phyloP scores from a whole-genome alignment of 2,329 filamentous ascomycete species.

The Cercospora berteroae region DNA sequence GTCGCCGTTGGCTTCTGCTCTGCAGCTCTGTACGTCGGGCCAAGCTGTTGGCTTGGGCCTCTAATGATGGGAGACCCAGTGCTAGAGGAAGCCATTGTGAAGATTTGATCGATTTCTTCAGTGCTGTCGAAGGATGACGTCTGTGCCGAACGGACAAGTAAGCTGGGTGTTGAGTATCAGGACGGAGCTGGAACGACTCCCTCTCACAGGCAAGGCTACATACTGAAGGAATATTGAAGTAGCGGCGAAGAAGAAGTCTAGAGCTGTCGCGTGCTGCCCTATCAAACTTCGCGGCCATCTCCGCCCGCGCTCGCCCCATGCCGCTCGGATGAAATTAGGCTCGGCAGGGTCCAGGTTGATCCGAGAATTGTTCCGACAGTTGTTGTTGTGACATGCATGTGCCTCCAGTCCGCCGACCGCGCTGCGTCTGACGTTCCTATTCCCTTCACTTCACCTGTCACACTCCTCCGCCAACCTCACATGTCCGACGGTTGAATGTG shows the following conservation, averaged over 20 bases:
- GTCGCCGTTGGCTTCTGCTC: conserved; percentile 69
- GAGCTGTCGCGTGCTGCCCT: conserved; percentile 13
- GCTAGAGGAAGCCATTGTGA: not conserved
- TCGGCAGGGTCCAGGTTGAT: not conserved
- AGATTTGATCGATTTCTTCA: not conserved
- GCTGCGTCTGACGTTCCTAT: not conserved
- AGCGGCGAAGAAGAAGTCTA: not conserved
- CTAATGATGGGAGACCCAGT: conserved; percentile 27
- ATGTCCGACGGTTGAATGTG: no score
- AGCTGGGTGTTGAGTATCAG: not conserved
- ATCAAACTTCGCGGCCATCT: conserved; percentile 10
- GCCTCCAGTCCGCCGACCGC: not conserved
- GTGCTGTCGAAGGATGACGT: not conserved
- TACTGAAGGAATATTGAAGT: conserved; percentile 13
- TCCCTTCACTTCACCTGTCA: not conserved
- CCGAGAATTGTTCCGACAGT: not conserved
- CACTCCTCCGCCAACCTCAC: not conserved
- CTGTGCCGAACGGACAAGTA: not conserved
- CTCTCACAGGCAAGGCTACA: conserved; percentile 6
- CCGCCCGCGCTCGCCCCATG: not conserved
- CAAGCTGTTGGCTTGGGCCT: conserved; percentile 62
- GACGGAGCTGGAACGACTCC: not conserved
- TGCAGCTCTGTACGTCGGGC: conserved; percentile 73
- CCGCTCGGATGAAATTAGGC: not conserved
- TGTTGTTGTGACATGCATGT: conserved; percentile 4